Conservation (phyloP, 495 filamentous ascomycete species). For the Penicillium goetzii region DNA sequence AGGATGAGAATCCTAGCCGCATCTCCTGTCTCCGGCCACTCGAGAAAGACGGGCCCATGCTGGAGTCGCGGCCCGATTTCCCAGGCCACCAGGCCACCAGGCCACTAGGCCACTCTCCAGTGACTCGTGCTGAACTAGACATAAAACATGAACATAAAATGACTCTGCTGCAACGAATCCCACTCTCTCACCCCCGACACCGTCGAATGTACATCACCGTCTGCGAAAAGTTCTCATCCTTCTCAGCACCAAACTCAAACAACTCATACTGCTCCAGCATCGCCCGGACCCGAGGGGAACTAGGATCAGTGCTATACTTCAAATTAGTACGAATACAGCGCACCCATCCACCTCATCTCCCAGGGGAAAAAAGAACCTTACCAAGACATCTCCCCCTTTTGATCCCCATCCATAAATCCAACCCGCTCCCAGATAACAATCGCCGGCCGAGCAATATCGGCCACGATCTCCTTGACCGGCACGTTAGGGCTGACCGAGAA, state of each 20-base stretch:
- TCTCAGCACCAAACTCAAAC: constrained; percentile 19
- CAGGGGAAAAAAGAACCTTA: background rate
- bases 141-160: background rate
- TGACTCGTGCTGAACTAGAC: background rate
- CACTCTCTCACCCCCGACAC: background rate
- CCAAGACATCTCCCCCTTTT: constrained; percentile 7
- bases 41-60: constrained; percentile 1
- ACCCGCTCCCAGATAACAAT: constrained; percentile 38
- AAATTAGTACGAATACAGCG: background rate
- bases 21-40: background rate
- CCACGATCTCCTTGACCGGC: constrained; percentile 38
- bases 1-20: background rate
- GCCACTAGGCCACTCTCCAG: background rate
- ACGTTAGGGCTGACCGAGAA: constrained; percentile 34
- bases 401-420: constrained; percentile 5
- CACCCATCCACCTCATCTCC: background rate
- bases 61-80: constrained; percentile 13
- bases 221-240: constrained; percentile 5
- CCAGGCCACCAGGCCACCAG: constrained; percentile 5
- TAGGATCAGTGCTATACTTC: constrained; percentile 18
- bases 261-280: constrained; percentile 26
- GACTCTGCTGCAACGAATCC: background rate
- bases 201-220: constrained; percentile 23
- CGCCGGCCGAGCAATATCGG: constrained; percentile 38
- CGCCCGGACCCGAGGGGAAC: constrained; percentile 18